A percentile compares a stretch with the other conserved stretches of the same genome.
phyloP scores from a whole-genome alignment of 2,329 filamentous ascomycete genomes.

The Diaporthe citrichinensis region DNA sequence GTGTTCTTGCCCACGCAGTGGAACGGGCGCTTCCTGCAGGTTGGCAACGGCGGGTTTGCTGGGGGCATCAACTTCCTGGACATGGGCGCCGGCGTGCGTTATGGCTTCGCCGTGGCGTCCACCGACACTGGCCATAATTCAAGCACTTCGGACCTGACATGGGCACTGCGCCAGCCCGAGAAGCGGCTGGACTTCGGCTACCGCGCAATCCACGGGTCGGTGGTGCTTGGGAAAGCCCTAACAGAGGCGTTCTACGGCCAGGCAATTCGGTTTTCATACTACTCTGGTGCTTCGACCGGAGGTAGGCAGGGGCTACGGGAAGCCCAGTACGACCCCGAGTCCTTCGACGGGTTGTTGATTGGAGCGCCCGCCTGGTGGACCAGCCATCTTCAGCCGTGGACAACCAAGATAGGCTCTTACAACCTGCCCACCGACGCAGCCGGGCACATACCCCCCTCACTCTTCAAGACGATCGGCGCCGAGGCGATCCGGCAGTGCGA shows the following conservation, averaged over 20 bases:
- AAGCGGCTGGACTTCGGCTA: constrained; percentile 56
- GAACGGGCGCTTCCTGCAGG: constrained; percentile 54
- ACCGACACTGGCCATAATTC: constrained; percentile 61
- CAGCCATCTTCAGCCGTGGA: constrained; percentile 56
- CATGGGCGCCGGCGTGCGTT: constrained; percentile 49
- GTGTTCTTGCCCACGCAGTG: constrained; percentile 55
- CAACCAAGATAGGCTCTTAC: constrained; percentile 58
- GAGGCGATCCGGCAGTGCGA: constrained; percentile 60
- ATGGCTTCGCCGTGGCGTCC: constrained; percentile 59
- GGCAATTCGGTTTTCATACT: constrained; percentile 64
- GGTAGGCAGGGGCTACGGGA: constrained; percentile 71
- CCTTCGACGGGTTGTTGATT: constrained; percentile 71
- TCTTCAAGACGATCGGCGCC: constrained; percentile 56
- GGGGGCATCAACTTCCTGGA: constrained; percentile 51
- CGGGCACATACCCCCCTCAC: constrained; percentile 57
- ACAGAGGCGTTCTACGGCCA: constrained; percentile 63
- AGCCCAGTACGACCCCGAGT: constrained; percentile 65
- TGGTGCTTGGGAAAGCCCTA: constrained; percentile 63
- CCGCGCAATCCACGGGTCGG: constrained; percentile 63
- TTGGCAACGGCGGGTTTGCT: constrained; percentile 57
- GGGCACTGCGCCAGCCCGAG: constrained; percentile 56
- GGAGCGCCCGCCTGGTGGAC: constrained; percentile 61
- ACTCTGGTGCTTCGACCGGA: constrained; percentile 71
- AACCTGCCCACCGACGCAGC: constrained; percentile 59
- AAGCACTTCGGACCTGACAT: constrained; percentile 48